Evolutionary conservation across 768 basidiomycete species (phyloP).

Genomic region (Suillus plorans): DNA sequence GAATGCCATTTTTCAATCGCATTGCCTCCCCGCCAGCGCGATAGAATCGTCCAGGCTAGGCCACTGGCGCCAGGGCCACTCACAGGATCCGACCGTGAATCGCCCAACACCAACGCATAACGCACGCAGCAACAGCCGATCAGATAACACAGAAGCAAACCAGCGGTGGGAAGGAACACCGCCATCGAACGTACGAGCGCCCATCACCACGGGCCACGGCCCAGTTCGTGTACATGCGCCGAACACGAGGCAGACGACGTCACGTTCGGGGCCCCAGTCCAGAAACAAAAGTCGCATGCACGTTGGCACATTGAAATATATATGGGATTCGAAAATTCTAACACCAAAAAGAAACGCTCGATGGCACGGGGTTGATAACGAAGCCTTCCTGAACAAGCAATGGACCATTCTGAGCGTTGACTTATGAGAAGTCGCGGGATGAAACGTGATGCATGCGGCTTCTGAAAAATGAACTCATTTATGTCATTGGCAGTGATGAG

Average conservation of each 20-base stretch:
- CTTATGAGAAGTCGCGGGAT: background rate
- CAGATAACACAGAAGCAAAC: constrained; percentile 2
- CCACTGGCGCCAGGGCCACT: background rate
- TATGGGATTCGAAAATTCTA: background rate
- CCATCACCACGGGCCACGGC: constrained; percentile 1
- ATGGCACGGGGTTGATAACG: constrained; percentile 3
- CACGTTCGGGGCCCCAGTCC: background rate
- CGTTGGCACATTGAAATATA: background rate
- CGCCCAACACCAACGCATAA: background rate
- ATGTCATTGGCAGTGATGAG: constrained; percentile 1
- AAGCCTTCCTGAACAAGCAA: background rate
- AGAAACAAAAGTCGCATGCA: background rate
- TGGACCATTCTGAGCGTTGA: background rate
- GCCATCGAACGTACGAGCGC: background rate
- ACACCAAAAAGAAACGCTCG: background rate
- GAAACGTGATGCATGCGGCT: constrained; percentile 1
- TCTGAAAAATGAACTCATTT: constrained; percentile 1
- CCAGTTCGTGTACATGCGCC: constrained; percentile 2
- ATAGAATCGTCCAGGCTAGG: background rate
- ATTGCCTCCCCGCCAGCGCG: background rate
- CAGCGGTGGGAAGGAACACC: constrained; percentile 1
- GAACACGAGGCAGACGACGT: constrained; percentile 6
- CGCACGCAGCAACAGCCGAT: background rate
- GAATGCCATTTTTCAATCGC: background rate
- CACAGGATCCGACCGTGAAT: background rate